Evolutionary conservation across 2,329 filamentous ascomycete species (phyloP).

Genomic region (Tolypocladium endophyticum): DNA sequence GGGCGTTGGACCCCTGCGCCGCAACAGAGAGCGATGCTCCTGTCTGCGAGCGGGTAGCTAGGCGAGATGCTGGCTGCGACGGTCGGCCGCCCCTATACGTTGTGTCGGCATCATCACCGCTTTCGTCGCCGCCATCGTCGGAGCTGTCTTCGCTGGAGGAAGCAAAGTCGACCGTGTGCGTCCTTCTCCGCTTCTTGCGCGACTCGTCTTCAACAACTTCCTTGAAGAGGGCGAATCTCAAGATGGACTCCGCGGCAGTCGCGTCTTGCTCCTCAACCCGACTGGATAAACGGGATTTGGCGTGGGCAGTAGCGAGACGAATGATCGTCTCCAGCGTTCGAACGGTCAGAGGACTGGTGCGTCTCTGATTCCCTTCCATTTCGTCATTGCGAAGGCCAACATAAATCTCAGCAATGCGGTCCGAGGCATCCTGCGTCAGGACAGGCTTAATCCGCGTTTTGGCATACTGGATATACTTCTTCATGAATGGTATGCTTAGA

Average conservation of each 20-base stretch:
- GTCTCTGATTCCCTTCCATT: slow-evolving; percentile 84
- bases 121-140: slow-evolving; percentile 46
- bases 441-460: slow-evolving; percentile 86
- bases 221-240: slow-evolving; percentile 94
- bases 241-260: slow-evolving; percentile 73
- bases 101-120: slow-evolving; percentile 47
- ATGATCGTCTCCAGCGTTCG: slow-evolving; percentile 98
- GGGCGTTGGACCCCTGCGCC: slow-evolving; percentile 30
- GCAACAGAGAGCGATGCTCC: slow-evolving; percentile 18
- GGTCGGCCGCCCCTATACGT: slow-evolving; percentile 35
- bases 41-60: slow-evolving; percentile 8
- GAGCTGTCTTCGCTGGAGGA: slow-evolving; percentile 49
- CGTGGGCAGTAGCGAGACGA: slow-evolving; percentile 90
- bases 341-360: slow-evolving; percentile 90
- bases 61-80: slow-evolving; percentile 19
- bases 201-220: slow-evolving; percentile 76
- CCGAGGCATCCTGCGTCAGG: slow-evolving; percentile 80
- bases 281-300: slow-evolving; percentile 80
- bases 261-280: slow-evolving; percentile 86
- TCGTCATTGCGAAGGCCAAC: slow-evolving; percentile 92
- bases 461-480: slow-evolving; percentile 98
- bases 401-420: slow-evolving; percentile 85
- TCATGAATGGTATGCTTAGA: slow-evolving; percentile 93
- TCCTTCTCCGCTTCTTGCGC: slow-evolving; percentile 72
- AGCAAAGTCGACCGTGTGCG: slow-evolving; percentile 44